phyloP scores from a whole-genome alignment of 768 basidiomycete species.

The Phanerodontia chrysosporium region DNA sequence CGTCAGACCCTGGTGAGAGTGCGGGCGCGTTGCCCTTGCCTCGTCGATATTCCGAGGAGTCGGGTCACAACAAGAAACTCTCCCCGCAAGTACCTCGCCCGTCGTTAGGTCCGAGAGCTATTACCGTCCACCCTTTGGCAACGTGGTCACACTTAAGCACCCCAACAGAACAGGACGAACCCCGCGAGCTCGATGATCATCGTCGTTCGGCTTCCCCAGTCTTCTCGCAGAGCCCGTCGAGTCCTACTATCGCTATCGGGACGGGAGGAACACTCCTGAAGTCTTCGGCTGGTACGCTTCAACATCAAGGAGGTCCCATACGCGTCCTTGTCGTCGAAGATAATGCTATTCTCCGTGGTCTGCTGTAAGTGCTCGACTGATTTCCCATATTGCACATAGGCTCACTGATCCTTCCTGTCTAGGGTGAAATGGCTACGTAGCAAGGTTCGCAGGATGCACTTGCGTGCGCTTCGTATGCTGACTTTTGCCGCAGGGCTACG shows the following conservation, averaged over 20 bases:
- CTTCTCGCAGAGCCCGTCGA: constrained; percentile 18
- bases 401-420: constrained; percentile 19
- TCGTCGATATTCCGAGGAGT: constrained; percentile 20
- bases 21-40: constrained; percentile 5
- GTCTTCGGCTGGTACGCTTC: constrained; percentile 54
- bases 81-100: constrained; percentile 37
- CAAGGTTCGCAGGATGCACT: constrained; percentile 38
- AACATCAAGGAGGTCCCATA: constrained; percentile 37
- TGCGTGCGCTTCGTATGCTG: neutral
- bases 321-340: constrained; percentile 88
- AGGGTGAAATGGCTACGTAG: constrained; percentile 63
- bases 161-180: constrained; percentile 33
- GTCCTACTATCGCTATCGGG: constrained; percentile 50
- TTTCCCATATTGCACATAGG: neutral
- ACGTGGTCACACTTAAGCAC: constrained; percentile 33
- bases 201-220: constrained; percentile 3
- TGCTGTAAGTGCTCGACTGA: constrained; percentile 65
- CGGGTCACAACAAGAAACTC: neutral
- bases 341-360: constrained; percentile 76
- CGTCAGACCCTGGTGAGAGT: constrained; percentile 4
- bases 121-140: constrained; percentile 40
- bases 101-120: constrained; percentile 47
- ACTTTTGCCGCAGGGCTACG: constrained; percentile 49
- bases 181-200: constrained; percentile 10
- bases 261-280: constrained; percentile 65